Evolutionary conservation across 1,284 basidiomycete species (phyloP), one percentile per base, ranked within the genome.

Genomic region (Rhodotorula glutinis): DNA sequence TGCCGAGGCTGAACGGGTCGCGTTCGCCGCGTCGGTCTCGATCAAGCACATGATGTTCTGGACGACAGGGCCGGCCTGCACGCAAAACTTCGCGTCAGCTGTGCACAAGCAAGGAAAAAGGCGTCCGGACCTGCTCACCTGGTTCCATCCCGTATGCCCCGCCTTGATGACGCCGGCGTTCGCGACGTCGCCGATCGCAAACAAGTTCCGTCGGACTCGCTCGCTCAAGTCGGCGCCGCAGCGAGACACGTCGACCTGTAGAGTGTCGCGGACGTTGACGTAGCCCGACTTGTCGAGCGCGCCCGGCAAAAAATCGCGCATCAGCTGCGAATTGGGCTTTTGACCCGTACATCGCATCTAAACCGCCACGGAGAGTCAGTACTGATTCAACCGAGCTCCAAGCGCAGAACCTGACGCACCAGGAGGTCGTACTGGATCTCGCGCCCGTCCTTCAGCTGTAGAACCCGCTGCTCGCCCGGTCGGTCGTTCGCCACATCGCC

Each of bases 271-370:
- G 27, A 76, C 70, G 46, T 72, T 71, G 60, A 84, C 82, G 73
- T 84, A 85, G 0, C 80, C 80, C 17, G 69, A 52, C 52, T 78
- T 75, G 60, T 85, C 81, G 53, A 90, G 81, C 2, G 83, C 82
- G 4, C 79, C 74, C 0, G 85, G 81, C 60, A 85, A 81, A 72
- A 87, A 80, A 0, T 76, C 74, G 38, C 64, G 78, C 33, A 91
- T 79, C 49, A 90, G 76, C 1, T 77, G 80, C 0, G 87, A 87
- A 76, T 90, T 89, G 25, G 88, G 88, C 46, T 79, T 82, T 78
- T 90, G 88, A 11, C 89, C 89, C 0, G 88, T 90, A 76, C 89
- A 90, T 1, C 88, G 80, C 21, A 91, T 82, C 86, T 89, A 62
- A 41, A 41, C 9, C 14, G 47, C 19, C 23, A 38, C 27, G 21